Evolutionary conservation across 1,284 basidiomycete species (phyloP), one percentile per base, ranked within the genome.

Genomic region (Wallemia mellicola): DNA sequence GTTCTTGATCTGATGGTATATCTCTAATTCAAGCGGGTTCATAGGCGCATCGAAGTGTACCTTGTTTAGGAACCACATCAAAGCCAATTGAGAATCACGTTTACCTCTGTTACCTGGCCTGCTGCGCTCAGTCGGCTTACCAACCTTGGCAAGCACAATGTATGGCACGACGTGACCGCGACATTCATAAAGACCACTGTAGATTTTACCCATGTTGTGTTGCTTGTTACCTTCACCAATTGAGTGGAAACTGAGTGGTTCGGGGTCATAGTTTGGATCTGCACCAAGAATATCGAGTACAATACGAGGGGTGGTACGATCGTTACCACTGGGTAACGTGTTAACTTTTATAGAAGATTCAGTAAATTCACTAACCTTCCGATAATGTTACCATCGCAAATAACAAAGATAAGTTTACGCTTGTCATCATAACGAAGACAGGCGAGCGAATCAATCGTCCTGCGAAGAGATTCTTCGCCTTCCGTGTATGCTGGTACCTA

Each of bases 1-100:
- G 68, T 98, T 96, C 77, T 94, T 87, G 77, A 98, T 92, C 71
- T 98, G 92, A 69, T 98, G 94, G 68, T 91, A 96, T 70, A 98
- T 86, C 73, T 98, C 92, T 59, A 98, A 74, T 71, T 98, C 92
- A 63, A 94, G 73, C 0, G 91, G 94, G 67, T 83, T 88, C 94
- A 99, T 99, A 0, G 88, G 83, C 22, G 85, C 70, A 67, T 91
- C 87, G 73, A 95, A 98, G 72, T 98, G 92, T 28, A 96, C 92
- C 78, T 83, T 86, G 75, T 98, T 99, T 73, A 98, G 77, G 78
- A 92, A 96, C 65, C 88, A 85, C 86, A 98, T 89, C 58, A 99
- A 72, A 27, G 88, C 67, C 78, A 98, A 83, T 73, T 98, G 94
- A 33, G 87, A 89, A 69, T 98, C 92, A 72, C 88, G 82, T 73